Evolutionary conservation across 1,284 basidiomycete species (phyloP).

Genomic region (Boletus sp.): DNA sequence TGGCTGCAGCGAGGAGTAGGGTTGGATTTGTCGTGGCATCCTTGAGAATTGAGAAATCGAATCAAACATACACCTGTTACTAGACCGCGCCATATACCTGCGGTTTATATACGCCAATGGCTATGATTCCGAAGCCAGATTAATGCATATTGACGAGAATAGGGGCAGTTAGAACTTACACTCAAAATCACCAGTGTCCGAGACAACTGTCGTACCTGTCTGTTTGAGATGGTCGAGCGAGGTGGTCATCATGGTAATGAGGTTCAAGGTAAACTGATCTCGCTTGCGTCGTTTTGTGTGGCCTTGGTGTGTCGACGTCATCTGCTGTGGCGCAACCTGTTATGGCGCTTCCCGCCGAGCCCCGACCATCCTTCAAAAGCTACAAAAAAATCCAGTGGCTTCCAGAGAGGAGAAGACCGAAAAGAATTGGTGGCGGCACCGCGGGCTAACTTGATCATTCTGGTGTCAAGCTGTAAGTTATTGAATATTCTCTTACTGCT

Average conservation of each 20-base stretch:
- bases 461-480: too few relatives aligned
- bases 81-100: constrained; percentile 52
- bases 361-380: too few relatives aligned
- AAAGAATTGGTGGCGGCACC: too few relatives aligned
- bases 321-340: background rate
- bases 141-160: constrained; percentile 9
- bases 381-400: too few relatives aligned
- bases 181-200: constrained; percentile 87
- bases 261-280: background rate
- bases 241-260: constrained; percentile 74
- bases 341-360: too few relatives aligned
- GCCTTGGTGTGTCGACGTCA: constrained; percentile 5
- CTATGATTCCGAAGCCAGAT: constrained; percentile 44
- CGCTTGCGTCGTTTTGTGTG: background rate
- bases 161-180: constrained; percentile 49
- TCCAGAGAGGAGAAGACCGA: too few relatives aligned
- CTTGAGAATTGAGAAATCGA: constrained; percentile 37
- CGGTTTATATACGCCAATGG: constrained; percentile 89
- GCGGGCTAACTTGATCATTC: too few relatives aligned
- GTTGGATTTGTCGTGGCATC: constrained; percentile 96
- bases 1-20: constrained; percentile 88
- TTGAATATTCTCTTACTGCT: too few relatives aligned
- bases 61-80: too few relatives aligned
- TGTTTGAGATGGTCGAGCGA: constrained; percentile 87
- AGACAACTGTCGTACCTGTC: constrained; percentile 91